Base-by-base conservation (phyloP, 148 eudicot species). In the Nepenthes mirabilis region DNA sequence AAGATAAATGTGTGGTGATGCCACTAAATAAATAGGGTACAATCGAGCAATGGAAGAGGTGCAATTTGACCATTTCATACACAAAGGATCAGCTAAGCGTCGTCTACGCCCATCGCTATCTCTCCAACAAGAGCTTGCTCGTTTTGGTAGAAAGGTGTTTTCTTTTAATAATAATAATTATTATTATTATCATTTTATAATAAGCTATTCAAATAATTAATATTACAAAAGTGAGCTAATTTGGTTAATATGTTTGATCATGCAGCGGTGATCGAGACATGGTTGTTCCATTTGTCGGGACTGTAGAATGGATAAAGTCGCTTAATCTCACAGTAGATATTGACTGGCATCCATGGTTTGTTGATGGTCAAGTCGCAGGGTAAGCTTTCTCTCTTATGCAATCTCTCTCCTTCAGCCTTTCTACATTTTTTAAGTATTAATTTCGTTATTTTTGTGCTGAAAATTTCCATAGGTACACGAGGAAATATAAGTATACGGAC, bases 311-410 rank as follows among this genome's bases (percentile, higher is more conserved):
- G 82, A 78, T 78, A 34, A 70, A 70, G 57, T 61, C 65, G 47
- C 65, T 68, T 2, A 74, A 78, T 51, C 68, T 78, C 12, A 70
- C 78, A 2, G 43, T 78, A n/a, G 69, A 68, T 11, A 75, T 70
- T 36, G 60, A 61, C 34, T 78, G 82, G 82, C 75, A 75, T 32
- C 70, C 78, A 1, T 78, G 82, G 82, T 67, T 74, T 52, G 75
- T 78, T 35, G 73, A 70, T 64, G 78, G 68, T 67, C 78, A 78
- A 78, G 78, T 78, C 48, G 82, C 73, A 35, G 82, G 82, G 78
- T 78, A 70, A 68, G 13, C 50, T 67, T 54, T 37, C 13, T 49
- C 11, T 11, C 6, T 12, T 55, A 7, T 34, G 14, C 7, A 33
- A 54, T 23, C 33, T 54, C 23, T 4, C n/a, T 4, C 5, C 57